Conservation (phyloP, 768 basidiomycete genomes). For the Amanita pseudoporphyria region DNA sequence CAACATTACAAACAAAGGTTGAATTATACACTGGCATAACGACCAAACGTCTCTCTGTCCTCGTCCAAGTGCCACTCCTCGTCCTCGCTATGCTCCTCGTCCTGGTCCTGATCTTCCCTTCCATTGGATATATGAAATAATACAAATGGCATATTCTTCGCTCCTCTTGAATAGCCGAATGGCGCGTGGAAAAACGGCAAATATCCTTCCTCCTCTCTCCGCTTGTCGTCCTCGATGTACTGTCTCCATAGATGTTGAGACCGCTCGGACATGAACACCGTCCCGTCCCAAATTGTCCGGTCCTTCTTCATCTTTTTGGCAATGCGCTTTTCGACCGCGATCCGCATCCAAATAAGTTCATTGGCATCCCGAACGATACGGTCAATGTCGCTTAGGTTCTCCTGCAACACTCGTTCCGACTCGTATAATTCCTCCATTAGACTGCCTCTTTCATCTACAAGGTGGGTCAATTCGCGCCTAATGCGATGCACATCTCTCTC, state of each 20-base stretch:
- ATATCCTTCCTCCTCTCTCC: background rate
- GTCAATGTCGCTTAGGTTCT: conserved; percentile 5
- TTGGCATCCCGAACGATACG: conserved; percentile 5
- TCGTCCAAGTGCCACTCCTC: too few relatives aligned
- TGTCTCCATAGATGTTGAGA: conserved; percentile 10
- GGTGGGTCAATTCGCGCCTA: conserved; percentile 4
- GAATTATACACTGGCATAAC: too few relatives aligned
- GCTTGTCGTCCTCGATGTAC: conserved; percentile 4
- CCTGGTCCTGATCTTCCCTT: background rate
- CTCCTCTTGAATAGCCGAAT: background rate
- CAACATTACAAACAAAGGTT: too few relatives aligned
- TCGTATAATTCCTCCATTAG: conserved; percentile 14
- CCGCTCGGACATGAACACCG: conserved; percentile 12
- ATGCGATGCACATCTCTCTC: conserved; percentile 3
- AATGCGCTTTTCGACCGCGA: conserved; percentile 6
- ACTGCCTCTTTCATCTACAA: background rate
- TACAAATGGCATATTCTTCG: conserved; percentile 6
- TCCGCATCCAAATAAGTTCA: conserved; percentile 12
- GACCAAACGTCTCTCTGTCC: background rate
- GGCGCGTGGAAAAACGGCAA: conserved; percentile 8
- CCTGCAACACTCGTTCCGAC: conserved; percentile 10
- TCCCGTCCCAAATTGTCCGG: conserved; percentile 21
- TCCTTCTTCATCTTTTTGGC: conserved; percentile 16
- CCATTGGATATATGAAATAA: conserved; percentile 9
- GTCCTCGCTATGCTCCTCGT: background rate